Base-by-base conservation (phyloP, 768 basidiomycete species). In the Calvatia gigantea region DNA sequence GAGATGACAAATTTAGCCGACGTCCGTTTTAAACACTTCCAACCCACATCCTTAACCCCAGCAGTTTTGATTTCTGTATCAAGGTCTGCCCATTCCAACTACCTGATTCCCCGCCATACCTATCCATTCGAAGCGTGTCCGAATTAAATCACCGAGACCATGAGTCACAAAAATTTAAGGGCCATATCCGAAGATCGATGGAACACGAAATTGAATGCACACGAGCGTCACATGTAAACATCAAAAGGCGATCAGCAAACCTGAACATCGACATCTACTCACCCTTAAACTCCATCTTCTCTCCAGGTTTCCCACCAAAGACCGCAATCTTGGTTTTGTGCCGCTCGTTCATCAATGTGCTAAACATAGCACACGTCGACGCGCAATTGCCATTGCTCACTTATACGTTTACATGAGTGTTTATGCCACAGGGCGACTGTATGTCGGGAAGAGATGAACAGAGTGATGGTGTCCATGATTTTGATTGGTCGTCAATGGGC, bases 31-130 rank as follows among this genome's bases (percentile, higher is more conserved):
- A 64, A 31, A 5, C 5, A 17, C 17, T 32, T 33, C 19, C 19
- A 19, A 19, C 74, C 57, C 59, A 76, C 79, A 37, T 69, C 71
- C 68, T 83, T 73, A 59, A 84, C 63, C 52, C 78, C 74, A 15
- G 75, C 78, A 2, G 83, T 83, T 72, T 83, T 83, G 58, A 85
- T 78, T 64, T 84, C 83, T 7, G 77, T 75, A 61, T 84, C 82
- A 33, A 86, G 66, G 61, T 83, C 82, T 9, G 65, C 60, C 82
- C 83, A 85, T 62, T 85, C 83, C 17, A 85, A 61, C n/a, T 1
- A 85, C 83, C 64, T 85, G 83, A 61, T 83, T 83, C 1, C 83
- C 83, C 3, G 82, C 79, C 81, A 84, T 84, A 44, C 73, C 75
- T 75, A 47, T 11, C 14, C 19, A 49, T 23, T 12, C 37, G 33